These are phyloP conservation scores for Fusarium duplospermum DNA, from an alignment of 2,329 filamentous ascomycete species.

Conservation along the genomic window DNA sequence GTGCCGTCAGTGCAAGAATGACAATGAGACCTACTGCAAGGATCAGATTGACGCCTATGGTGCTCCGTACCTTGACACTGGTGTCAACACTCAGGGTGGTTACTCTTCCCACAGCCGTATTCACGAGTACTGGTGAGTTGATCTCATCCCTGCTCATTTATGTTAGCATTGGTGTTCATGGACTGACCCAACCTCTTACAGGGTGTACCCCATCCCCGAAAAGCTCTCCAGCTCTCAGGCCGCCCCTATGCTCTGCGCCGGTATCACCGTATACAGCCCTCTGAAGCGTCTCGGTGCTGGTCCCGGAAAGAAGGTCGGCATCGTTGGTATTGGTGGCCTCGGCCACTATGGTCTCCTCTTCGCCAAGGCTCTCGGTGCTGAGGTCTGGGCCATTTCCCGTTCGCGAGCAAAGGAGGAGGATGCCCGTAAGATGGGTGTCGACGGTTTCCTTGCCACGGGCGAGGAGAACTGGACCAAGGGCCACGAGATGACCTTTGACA, in stretches of 20 bases:
- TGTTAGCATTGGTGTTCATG: neutral
- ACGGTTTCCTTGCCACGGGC: conserved; percentile 68
- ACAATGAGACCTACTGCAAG: conserved; percentile 56
- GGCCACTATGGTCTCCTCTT: conserved; percentile 79
- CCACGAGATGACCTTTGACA: conserved; percentile 75
- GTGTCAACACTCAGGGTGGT: conserved; percentile 70
- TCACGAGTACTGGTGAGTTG: conserved; percentile 57
- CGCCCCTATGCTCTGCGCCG: conserved; percentile 87
- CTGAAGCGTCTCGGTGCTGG: conserved; percentile 80
- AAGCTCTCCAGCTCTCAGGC: conserved; percentile 70
- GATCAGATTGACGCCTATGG: conserved; percentile 62
- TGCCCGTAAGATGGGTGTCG: conserved; percentile 68
- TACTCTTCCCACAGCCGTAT: conserved; percentile 53
- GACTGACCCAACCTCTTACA: conserved; percentile 40
- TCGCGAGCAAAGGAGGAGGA: conserved; percentile 71
- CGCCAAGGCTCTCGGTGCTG: conserved; percentile 73
- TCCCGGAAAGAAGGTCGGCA: conserved; percentile 81
- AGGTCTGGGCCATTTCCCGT: conserved; percentile 71
- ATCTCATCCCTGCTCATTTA: conserved; percentile 30
- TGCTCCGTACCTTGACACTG: conserved; percentile 60
- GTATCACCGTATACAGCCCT: conserved; percentile 83
- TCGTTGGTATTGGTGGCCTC: conserved; percentile 79
- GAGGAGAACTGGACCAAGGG: conserved; percentile 68
- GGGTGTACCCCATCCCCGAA: conserved; percentile 80
- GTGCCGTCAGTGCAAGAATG: conserved; percentile 54